Evolutionary conservation across 1,284 basidiomycete genomes (phyloP), one percentile per base, ranked within the genome.

Genomic region (Pholiota adiposa): DNA sequence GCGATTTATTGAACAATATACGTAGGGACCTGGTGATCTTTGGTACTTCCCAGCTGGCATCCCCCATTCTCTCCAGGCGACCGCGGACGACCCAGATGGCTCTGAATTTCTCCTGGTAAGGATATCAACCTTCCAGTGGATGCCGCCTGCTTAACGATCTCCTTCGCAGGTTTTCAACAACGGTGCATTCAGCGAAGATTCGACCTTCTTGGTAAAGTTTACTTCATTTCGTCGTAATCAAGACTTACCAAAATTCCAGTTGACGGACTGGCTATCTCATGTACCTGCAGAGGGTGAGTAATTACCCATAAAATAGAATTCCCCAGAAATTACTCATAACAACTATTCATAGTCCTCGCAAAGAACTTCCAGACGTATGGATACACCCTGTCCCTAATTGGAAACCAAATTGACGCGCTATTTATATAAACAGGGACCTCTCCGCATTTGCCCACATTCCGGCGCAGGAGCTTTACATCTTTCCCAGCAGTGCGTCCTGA

Each of bases 41-140:
- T 80, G 88, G 88, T 90, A 85, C 74, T 90, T 90, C 77, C 88
- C 88, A 9, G 75, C 87, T 9, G 88, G 89, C 16, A 79, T 85
- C 59, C 82, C 84, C 6, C 85, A 87, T 68, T 83, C 81, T 29
- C 76, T 92, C 27, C 89, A 92, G 75, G 89, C 86, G n/a, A 85
- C 84, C 7, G 75, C 72, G 23, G 83, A 84, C 54, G 71, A 79
- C 46, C 75, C 80, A 7, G 82, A 83, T 1, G 89, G 89, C 2
- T 76, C 83, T 8, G 89, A 92, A 70, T 92, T 91, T 70, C 73
- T 92, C 34, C 75, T 93, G 65, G 87, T 89, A 54, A 63, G 82
- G 58, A 18, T 34, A 38, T 51, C 38, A 55, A 36, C 11, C 49
- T 27, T 29, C 2, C 19, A 19, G 14, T 12, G 19, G 21, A 36